A percentile compares a stretch with the other conserved stretches of the same genome.
These are phyloP conservation scores for Leishmania amazonensis DNA, from an alignment of 208 protist genomes.

Conservation along the genomic window DNA sequence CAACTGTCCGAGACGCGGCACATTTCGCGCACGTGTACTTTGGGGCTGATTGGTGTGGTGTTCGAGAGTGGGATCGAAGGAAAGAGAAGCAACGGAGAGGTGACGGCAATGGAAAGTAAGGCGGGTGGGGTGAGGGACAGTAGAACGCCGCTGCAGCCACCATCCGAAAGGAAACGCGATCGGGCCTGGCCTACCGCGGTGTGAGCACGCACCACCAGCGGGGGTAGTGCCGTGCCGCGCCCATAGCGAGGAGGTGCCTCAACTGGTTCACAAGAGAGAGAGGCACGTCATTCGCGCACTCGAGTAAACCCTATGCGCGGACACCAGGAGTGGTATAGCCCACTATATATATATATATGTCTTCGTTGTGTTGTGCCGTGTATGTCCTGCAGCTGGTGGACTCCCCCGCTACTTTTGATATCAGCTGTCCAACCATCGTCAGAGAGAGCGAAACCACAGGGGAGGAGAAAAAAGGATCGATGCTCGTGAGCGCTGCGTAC, in stretches of 20 bases:
- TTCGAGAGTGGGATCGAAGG: neutral
- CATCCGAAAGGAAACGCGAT: neutral
- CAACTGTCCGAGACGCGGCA: neutral
- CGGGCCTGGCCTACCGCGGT: neutral
- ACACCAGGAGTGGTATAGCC: neutral
- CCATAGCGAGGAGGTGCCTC: neutral
- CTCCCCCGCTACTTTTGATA: neutral
- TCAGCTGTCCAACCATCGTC: neutral
- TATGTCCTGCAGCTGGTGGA: neutral
- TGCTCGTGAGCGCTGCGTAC: neutral
- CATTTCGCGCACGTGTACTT: neutral
- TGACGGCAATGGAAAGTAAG: neutral
- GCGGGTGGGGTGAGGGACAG: neutral
- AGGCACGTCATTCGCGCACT: neutral
- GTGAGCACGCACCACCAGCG: neutral
- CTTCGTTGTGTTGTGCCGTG: neutral
- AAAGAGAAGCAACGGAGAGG: neutral
- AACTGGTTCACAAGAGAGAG: neutral
- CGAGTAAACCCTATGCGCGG: neutral
- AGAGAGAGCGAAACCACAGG: neutral
- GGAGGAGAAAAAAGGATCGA: neutral
- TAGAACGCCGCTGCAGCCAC: neutral
- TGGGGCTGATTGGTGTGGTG: neutral
- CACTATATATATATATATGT: no score
- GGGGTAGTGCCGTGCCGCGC: neutral